Percentiles rank a stretch among this genome's conserved stretches.
Conservation (phyloP, 495 filamentous ascomycete species). For the Xylaria sp. region DNA sequence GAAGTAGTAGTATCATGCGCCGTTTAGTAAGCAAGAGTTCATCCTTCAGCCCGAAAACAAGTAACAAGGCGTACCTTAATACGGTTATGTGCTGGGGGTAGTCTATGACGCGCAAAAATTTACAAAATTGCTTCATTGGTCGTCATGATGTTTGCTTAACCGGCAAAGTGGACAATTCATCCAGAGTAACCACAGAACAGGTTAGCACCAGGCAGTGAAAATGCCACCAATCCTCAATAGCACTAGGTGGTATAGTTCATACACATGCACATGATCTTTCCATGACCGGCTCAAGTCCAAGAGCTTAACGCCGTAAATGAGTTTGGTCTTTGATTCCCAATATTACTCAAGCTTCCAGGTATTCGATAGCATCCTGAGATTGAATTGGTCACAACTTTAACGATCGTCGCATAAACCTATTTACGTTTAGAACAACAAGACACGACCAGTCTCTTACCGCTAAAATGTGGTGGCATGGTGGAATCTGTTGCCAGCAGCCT, state of each 20-base stretch:
- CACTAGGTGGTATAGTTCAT: neutral
- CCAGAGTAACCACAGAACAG: neutral
- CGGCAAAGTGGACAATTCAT: neutral
- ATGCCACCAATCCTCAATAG: no score
- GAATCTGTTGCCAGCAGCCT: neutral
- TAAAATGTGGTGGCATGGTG: neutral
- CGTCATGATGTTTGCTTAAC: neutral
- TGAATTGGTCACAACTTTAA: neutral
- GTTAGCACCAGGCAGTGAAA: neutral
- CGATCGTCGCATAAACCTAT: neutral
- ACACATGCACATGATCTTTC: neutral
- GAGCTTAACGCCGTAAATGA: neutral
- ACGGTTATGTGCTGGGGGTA: neutral
- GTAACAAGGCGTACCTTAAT: neutral
- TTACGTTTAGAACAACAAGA: neutral
- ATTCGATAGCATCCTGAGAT: neutral
- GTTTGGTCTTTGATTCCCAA: neutral
- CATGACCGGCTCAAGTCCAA: neutral
- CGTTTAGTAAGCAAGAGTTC: neutral
- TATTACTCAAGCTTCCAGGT: neutral
- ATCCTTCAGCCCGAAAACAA: neutral
- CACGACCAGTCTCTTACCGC: neutral
- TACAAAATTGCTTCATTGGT: neutral
- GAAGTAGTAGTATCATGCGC: neutral
- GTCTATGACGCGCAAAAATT: neutral